phyloP scores from a whole-genome alignment of 495 filamentous ascomycete species.

The Lasiosphaeriaceae sp. region DNA sequence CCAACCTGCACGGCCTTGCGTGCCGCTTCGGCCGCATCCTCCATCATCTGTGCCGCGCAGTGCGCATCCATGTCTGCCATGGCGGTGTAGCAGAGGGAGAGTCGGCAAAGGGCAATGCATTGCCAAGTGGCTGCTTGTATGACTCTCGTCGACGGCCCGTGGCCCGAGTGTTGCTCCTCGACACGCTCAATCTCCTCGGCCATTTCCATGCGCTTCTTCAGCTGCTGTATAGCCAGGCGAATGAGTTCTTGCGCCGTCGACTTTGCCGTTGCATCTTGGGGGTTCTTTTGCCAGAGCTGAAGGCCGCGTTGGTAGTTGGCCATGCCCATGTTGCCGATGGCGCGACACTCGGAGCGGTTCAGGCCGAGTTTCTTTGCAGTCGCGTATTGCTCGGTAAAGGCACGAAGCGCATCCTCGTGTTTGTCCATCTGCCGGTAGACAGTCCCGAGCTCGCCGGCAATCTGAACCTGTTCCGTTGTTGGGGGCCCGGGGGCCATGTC shows the following conservation, averaged over 20 bases:
- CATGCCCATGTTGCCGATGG: slow-evolving; percentile 33
- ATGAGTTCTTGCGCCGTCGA: not conserved
- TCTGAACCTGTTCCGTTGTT: too few relatives aligned
- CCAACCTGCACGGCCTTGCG: too few relatives aligned
- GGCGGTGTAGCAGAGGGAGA: too few relatives aligned
- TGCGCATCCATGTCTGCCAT: too few relatives aligned
- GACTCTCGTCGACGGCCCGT: not conserved
- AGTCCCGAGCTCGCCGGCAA: too few relatives aligned
- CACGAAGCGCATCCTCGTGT: not conserved
- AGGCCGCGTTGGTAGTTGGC: slow-evolving; percentile 28
- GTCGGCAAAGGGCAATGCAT: too few relatives aligned
- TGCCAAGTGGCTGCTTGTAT: not conserved
- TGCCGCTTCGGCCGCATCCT: too few relatives aligned
- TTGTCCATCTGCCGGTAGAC: too few relatives aligned
- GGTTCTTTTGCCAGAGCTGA: not conserved
- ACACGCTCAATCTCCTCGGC: too few relatives aligned
- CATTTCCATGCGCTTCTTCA: not conserved
- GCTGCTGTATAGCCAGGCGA: not conserved
- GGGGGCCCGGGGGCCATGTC: too few relatives aligned
- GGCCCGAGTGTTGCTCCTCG: too few relatives aligned
- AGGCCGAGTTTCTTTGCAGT: slow-evolving; percentile 18
- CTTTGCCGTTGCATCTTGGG: not conserved
- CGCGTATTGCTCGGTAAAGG: slow-evolving; percentile 21
- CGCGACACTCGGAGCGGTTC: slow-evolving; percentile 22
- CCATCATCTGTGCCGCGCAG: too few relatives aligned